These are phyloP conservation scores for Nicotiana otophora DNA, from an alignment of 257 asterid genomes.

Conservation along the genomic window DNA sequence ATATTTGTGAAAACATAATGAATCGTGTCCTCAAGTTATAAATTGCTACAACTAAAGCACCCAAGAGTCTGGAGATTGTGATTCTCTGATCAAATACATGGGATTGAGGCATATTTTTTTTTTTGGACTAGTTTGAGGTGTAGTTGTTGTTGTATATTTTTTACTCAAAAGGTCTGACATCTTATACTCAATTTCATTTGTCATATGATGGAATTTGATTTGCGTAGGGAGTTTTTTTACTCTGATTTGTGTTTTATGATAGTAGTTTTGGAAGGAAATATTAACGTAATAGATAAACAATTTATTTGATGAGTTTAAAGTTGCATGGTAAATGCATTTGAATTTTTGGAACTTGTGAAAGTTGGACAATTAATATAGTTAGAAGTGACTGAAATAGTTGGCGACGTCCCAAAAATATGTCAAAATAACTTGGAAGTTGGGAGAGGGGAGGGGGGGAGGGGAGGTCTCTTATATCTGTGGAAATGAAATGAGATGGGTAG, in stretches of 20 bases:
- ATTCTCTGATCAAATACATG: not conserved
- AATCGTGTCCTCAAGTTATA: not conserved
- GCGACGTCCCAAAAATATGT: not conserved
- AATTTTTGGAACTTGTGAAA: not conserved
- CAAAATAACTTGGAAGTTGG: not conserved
- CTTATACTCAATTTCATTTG: not conserved
- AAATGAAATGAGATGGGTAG: not conserved
- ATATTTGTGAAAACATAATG: not conserved
- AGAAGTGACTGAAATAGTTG: not conserved
- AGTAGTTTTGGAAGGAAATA: not conserved
- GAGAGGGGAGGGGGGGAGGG: not conserved
- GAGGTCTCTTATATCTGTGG: not conserved
- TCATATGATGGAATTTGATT: not conserved
- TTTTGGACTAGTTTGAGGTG: not conserved
- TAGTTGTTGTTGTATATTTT: not conserved
- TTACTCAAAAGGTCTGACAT: not conserved
- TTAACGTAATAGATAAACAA: not conserved
- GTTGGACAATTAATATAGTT: not conserved
- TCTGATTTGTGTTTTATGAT: not conserved
- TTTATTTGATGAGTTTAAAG: not conserved
- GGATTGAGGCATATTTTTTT: not conserved
- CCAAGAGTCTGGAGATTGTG: not conserved
- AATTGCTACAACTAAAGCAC: not conserved
- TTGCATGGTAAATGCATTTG: not conserved
- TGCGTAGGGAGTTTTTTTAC: not conserved